Percentiles rank a stretch among this genome's conserved stretches.
These are phyloP conservation scores for Paramecium pentaurelia DNA, from an alignment of 73 alveolate genomes.

Conservation along the genomic window DNA sequence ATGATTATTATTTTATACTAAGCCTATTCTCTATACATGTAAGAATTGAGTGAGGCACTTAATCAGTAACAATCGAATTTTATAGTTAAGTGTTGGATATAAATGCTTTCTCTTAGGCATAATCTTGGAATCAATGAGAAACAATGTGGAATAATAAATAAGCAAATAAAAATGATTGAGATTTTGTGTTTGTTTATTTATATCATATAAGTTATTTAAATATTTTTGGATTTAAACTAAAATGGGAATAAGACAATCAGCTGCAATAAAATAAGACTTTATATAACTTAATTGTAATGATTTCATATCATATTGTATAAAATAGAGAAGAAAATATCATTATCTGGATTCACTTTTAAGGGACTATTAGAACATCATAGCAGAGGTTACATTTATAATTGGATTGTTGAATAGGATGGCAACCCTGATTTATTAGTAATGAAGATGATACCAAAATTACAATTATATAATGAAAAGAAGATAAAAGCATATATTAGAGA, in stretches of 20 bases:
- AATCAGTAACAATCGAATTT: not conserved
- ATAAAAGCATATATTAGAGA: slow-evolving; percentile 21
- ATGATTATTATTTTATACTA: not conserved
- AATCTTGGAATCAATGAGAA: not conserved
- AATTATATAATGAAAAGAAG: slow-evolving; percentile 33
- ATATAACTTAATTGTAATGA: not conserved
- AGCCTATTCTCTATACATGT: not conserved
- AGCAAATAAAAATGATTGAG: not conserved
- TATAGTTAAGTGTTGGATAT: not conserved
- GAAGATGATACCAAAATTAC: slow-evolving; percentile 41
- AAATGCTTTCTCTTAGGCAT: not conserved
- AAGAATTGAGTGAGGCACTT: slow-evolving; percentile 11
- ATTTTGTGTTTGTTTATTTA: not conserved
- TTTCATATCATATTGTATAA: not conserved
- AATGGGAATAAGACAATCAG: slow-evolving; percentile 31
- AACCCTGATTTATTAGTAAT: not conserved
- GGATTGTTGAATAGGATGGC: slow-evolving; percentile 48
- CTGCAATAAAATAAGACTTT: not conserved
- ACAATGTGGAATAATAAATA: not conserved
- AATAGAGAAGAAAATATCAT: slow-evolving; percentile 9
- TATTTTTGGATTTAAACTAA: not conserved
- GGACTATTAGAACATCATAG: not conserved
- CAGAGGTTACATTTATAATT: slow-evolving; percentile 22
- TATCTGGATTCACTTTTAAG: not conserved
- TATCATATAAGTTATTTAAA: not conserved